Base-by-base conservation (phyloP, 108 stramenopile species). In the Hondaea fermentalgiana region DNA sequence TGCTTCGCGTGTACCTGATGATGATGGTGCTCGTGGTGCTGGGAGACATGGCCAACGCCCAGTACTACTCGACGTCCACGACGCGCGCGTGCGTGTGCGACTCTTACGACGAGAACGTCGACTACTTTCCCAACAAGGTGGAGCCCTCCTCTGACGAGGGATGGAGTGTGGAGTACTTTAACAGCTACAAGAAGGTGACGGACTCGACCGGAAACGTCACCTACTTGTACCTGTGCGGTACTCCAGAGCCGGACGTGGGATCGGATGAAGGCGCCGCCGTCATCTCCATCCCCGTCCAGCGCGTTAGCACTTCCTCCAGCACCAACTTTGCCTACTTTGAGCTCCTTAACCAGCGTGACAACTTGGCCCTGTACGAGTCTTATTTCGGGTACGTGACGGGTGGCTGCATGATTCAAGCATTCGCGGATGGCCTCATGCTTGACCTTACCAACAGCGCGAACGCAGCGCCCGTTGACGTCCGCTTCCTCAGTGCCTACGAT, bases 61-160 rank as follows among this genome's bases (percentile, higher is more conserved):
- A 47, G n/a, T 83, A 83, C 76, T 83, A 53, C 51, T 43, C 76
- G 45, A 83, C 44, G 43, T 3, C 23, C 17, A 4, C 8, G 76
- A 28, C 28, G 23, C 76, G 76, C 3, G 44, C 76, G 45, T 83
- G 76, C 28, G 76, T 83, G 14, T 83, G 76, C 51, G 76, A 28
- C 28, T 43, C 44, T 23, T 83, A 83, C 76, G 76, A 83, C 23
- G 17, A 43, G 49, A 83, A 83, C 76, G 28, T 28, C 19, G 76
- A 83, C 76, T 83, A 83, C 76, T 83, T 83, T 23, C 17, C 76
- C 76, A 83, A 21, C 76, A 83, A 83, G 76, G 76, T 83, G 1
- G n/a, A 53, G 23, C 51, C 76, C 76, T 10, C 19, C n/a, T 12
- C n/a, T 3, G 23, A 17, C 25, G 12, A 10, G 51, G n/a, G 28